A percentile compares a stretch with the other conserved stretches of the same genome.
Conservation (phyloP, 192 early-diverging fungal species). For the Radiomyces spectabilis region DNA sequence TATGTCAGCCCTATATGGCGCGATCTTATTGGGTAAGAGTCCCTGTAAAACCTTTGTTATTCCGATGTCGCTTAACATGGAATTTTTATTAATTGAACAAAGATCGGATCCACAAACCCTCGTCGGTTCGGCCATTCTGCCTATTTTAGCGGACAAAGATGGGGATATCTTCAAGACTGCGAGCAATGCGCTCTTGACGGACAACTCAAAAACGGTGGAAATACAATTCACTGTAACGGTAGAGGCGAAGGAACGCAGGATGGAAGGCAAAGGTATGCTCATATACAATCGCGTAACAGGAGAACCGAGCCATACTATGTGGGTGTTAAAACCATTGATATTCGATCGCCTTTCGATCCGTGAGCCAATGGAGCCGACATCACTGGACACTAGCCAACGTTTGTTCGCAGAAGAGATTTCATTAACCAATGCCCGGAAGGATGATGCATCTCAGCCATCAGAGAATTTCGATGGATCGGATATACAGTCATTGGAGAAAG, state of each 20-base stretch:
- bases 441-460: too few species aligned
- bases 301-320: conserved; percentile 62
- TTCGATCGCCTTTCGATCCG: conserved; percentile 9
- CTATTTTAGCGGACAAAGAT: conserved; percentile 51
- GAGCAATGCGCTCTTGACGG: conserved; percentile 39
- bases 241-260: too few species aligned
- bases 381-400: too few species aligned
- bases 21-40: conserved; percentile 60
- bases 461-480: too few species aligned
- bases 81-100: too few species aligned
- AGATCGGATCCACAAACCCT: conserved; percentile 41
- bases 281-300: conserved; percentile 63
- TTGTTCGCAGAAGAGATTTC: too few species aligned
- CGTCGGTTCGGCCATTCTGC: conserved; percentile 35
- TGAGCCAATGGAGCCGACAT: conserved; percentile 7
- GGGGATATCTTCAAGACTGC: conserved; percentile 56
- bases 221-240: conserved; percentile 48
- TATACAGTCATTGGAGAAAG: too few species aligned
- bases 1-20: conserved; percentile 67
- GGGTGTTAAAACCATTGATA: conserved; percentile 62
- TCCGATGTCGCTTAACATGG: too few species aligned
- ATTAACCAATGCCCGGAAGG: too few species aligned
- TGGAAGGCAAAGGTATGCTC: conserved; percentile 84
- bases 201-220: conserved; percentile 59
- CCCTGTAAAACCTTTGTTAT: too few species aligned